phyloP scores from a whole-genome alignment of 1,284 basidiomycete species.

The Meripilus lineatus region DNA sequence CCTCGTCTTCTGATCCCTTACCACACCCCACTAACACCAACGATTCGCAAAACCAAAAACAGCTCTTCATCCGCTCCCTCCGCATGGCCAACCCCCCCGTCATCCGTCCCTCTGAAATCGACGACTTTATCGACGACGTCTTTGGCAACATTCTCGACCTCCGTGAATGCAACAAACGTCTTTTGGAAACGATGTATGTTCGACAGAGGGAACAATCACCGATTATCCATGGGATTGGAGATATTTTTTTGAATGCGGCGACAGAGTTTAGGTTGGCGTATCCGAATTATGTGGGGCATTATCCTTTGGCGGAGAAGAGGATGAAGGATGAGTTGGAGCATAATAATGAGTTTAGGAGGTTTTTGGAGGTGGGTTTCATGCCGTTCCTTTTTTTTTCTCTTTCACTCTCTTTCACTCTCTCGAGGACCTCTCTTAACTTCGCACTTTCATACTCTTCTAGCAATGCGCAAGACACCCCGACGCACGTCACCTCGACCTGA shows the following conservation, averaged over 20 bases:
- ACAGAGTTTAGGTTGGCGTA: constrained; percentile 87
- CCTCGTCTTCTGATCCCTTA: no score
- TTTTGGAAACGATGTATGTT: constrained; percentile 84
- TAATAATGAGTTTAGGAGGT: constrained; percentile 80
- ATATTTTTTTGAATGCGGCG: constrained; percentile 86
- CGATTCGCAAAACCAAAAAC: constrained; percentile 5
- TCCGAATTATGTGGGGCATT: constrained; percentile 80
- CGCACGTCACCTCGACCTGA: constrained; percentile 77
- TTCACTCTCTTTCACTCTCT: no score
- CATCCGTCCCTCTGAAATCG: constrained; percentile 60
- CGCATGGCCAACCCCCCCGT: constrained; percentile 68
- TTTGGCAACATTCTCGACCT: constrained; percentile 87
- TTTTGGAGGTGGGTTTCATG: constrained; percentile 69
- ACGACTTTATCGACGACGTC: constrained; percentile 81
- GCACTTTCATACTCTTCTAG: constrained; percentile 14
- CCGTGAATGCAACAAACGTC: constrained; percentile 72
- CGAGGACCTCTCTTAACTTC: no score
- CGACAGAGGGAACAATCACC: constrained; percentile 86
- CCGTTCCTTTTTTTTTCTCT: neutral
- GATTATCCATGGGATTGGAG: constrained; percentile 83
- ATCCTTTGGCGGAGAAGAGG: constrained; percentile 82
- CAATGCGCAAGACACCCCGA: constrained; percentile 65
- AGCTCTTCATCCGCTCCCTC: constrained; percentile 80
- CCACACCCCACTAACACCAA: no score
- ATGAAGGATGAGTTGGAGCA: constrained; percentile 81